phyloP scores from a whole-genome alignment of 2,329 filamentous ascomycete genomes.

The Ophiostoma novo-ulmi region DNA sequence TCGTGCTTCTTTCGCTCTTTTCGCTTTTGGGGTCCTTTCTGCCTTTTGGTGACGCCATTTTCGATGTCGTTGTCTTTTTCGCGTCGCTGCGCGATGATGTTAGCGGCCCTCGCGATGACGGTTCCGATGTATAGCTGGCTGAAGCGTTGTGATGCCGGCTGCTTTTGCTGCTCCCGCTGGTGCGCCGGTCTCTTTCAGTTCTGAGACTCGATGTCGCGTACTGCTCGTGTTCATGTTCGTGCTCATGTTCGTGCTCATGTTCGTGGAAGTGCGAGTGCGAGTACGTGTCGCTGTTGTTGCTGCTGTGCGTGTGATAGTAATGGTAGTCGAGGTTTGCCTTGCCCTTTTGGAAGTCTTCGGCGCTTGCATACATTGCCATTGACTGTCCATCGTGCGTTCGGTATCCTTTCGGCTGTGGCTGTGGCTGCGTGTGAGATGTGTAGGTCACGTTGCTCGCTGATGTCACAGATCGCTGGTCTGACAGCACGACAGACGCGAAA shows the following conservation, averaged over 20 bases:
- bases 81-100: neutral
- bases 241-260: neutral
- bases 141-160: neutral
- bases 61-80: neutral
- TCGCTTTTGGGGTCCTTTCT: neutral
- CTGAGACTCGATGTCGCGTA: neutral
- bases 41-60: neutral
- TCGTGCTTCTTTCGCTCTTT: neutral
- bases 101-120: neutral
- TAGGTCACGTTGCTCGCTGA: slow-evolving; percentile 12
- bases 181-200: neutral
- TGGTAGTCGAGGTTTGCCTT: slow-evolving; percentile 14
- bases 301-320: slow-evolving; percentile 14
- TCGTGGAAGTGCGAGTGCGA: neutral
- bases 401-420: neutral
- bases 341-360: slow-evolving; percentile 18
- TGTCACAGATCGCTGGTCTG: neutral
- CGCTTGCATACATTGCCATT: slow-evolving; percentile 11
- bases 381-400: neutral
- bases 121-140: neutral
- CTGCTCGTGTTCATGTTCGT: neutral
- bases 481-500: slow-evolving; percentile 16
- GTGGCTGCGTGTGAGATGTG: slow-evolving; percentile 1
- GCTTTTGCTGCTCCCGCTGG: slow-evolving; percentile 10
- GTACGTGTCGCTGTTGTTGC: slow-evolving; percentile 4